Evolutionary conservation across 2,329 filamentous ascomycete genomes (phyloP).

Genomic region (Pyricularia pennisetigena): DNA sequence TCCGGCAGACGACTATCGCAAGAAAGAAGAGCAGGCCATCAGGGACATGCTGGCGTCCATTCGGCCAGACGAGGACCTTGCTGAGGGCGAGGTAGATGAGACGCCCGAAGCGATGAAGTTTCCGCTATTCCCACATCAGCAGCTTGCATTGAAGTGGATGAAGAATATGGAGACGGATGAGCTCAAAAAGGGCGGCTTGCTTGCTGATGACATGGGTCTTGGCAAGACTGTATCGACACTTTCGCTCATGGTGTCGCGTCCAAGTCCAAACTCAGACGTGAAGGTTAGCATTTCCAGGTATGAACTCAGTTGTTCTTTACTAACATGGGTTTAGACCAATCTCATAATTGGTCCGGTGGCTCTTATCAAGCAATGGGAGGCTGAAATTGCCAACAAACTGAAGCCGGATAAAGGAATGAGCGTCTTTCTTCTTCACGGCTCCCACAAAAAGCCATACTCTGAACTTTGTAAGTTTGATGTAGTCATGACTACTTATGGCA

Average conservation of each 20-base stretch:
- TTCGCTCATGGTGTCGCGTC: constrained; percentile 61
- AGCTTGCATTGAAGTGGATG: constrained; percentile 68
- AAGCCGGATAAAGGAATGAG: constrained; percentile 47
- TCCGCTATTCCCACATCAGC: constrained; percentile 71
- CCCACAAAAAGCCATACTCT: constrained; percentile 46
- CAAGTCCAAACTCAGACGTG: constrained; percentile 38
- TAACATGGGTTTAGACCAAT: constrained; percentile 42
- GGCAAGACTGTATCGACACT: constrained; percentile 80
- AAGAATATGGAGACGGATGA: constrained; percentile 62
- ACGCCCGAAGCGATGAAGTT: constrained; percentile 61
- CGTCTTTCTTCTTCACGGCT: constrained; percentile 60
- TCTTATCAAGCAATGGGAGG: constrained; percentile 74
- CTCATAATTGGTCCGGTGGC: constrained; percentile 74
- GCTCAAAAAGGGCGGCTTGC: constrained; percentile 62
- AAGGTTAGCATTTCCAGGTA: constrained; percentile 22
- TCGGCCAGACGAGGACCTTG: constrained; percentile 57
- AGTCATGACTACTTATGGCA: constrained; percentile 72
- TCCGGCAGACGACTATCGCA: constrained; percentile 17
- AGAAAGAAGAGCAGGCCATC: constrained; percentile 49
- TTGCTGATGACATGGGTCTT: constrained; percentile 75
- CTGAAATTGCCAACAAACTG: constrained; percentile 65
- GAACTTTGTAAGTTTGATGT: constrained; percentile 60
- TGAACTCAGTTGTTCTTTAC: background rate
- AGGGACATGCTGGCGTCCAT: constrained; percentile 64
- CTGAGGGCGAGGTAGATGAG: constrained; percentile 50